Conservation (phyloP, 2,329 filamentous ascomycete genomes). For the Sporothrix brunneoviolacea region DNA sequence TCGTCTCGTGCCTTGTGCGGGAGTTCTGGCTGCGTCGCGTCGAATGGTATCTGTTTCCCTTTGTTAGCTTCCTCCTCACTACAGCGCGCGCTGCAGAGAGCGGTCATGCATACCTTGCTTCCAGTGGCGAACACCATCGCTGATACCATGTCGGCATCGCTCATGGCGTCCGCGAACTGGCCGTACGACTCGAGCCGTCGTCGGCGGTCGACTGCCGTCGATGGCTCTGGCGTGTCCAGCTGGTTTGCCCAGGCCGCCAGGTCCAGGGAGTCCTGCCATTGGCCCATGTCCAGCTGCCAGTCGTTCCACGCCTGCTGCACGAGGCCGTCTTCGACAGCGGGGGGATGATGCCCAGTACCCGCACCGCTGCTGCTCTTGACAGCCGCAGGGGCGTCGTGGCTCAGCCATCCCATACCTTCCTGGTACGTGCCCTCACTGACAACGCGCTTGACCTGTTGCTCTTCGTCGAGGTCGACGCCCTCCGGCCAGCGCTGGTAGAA, state of each 20-base stretch:
- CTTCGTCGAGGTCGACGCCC: constrained; percentile 60
- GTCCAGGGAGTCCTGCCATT: constrained; percentile 43
- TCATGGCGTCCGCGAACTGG: constrained; percentile 52
- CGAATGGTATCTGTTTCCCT: constrained; percentile 43
- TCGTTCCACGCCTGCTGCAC: constrained; percentile 59
- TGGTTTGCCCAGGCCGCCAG: constrained; percentile 33
- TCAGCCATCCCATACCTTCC: constrained; percentile 70
- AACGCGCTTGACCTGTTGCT: constrained; percentile 65
- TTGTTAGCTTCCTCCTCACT: neutral
- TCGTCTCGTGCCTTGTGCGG: constrained; percentile 41
- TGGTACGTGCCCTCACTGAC: constrained; percentile 75
- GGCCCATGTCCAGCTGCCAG: constrained; percentile 59
- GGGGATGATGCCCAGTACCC: no score
- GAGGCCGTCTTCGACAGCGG: constrained; percentile 55
- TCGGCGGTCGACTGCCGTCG: constrained; percentile 20
- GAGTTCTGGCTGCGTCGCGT: constrained; percentile 57
- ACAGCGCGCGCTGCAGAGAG: no score
- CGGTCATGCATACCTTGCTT: constrained; percentile 26
- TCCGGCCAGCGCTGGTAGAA: constrained; percentile 71
- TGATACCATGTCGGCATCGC: constrained; percentile 58
- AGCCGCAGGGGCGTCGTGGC: constrained; percentile 48
- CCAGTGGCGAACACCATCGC: constrained; percentile 38
- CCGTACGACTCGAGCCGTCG: constrained; percentile 45
- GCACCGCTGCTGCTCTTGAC: no score
- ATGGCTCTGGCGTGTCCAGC: constrained; percentile 14